Evolutionary conservation across 73 alveolate species (phyloP).

Genomic region (Breviolum minutum): DNA sequence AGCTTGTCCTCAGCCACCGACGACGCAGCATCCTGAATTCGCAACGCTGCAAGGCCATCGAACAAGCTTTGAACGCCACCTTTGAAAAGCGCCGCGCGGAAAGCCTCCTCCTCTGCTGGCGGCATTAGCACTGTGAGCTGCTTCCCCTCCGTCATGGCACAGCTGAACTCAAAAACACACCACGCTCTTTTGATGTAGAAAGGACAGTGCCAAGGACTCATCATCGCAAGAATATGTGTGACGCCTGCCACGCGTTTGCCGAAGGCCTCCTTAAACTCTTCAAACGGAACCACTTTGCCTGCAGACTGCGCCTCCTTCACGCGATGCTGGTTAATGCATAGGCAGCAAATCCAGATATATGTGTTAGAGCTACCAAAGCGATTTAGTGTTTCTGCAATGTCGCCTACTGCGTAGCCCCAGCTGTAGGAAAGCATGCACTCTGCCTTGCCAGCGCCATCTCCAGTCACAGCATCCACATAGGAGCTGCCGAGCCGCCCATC

Average conservation of each 20-base stretch:
- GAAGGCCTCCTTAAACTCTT: slow-evolving; percentile 2
- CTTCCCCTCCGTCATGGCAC: slow-evolving; percentile 15
- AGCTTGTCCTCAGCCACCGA: slow-evolving; percentile 1
- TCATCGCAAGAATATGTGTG: slow-evolving; percentile 44
- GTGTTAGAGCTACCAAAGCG: not conserved
- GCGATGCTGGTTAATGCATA: slow-evolving; percentile 62
- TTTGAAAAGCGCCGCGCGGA: not conserved
- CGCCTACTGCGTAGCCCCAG: slow-evolving; percentile 49
- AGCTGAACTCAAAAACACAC: slow-evolving; percentile 35
- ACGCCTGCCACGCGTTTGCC: slow-evolving; percentile 15
- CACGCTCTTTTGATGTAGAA: slow-evolving; percentile 21
- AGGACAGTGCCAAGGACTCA: slow-evolving; percentile 39
- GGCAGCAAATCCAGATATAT: slow-evolving; percentile 39
- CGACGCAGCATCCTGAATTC: slow-evolving; percentile 10
- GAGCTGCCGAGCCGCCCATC: slow-evolving; percentile 41
- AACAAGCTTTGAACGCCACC: slow-evolving; percentile 8
- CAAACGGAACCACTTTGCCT: slow-evolving; percentile 1
- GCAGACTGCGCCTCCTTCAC: slow-evolving; percentile 27
- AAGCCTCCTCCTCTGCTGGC: slow-evolving; percentile 21
- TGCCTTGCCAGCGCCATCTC: not conserved
- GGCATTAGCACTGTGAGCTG: slow-evolving; percentile 30
- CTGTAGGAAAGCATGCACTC: slow-evolving; percentile 26
- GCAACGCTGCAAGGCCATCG: not conserved
- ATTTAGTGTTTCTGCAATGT: slow-evolving; percentile 14
- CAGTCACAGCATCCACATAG: slow-evolving; percentile 5